Evolutionary conservation across 139 green algal species (phyloP), one percentile per base, ranked within the genome.

Genomic region (Closterium sp.): DNA sequence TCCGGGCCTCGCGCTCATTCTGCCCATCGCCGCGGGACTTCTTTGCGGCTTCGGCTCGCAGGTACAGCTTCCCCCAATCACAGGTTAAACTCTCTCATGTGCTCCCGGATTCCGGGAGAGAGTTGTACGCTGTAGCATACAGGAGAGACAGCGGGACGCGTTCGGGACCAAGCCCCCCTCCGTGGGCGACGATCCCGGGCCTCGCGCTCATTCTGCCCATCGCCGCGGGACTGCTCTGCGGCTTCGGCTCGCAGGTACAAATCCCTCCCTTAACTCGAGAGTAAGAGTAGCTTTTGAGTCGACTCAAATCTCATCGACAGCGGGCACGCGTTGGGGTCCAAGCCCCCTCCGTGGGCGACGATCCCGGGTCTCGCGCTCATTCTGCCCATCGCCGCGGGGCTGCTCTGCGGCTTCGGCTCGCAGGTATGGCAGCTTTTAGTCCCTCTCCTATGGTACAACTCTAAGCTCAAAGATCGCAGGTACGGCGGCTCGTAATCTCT

Each of bases 361-460:
- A 79, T 79, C 62, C n/a, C 62, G 62, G 62, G 62, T 4, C 62
- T 79, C 17, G 62, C 5, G 45, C 45, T 89, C 86, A 27, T 89
- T 34, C 86, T 50, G 10, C 45, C 79, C 13, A 38, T 91, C 50
- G 27, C 88, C 50, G 85, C 86, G 1, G 92, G 92, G 6, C n/a
- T 90, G 84, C 87, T 94, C 38, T 89, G 92, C 31, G 92, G 92
- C 86, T 28, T 84, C 31, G 92, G 92, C 17, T 85, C 89, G 10
- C 27, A 89, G 62, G n/a, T 85, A 70, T 22, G 92, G 92, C n/a
- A n/a, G n/a, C n/a, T n/a, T n/a, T n/a, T n/a, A n/a, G n/a, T n/a
- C n/a, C n/a, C n/a, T n/a, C n/a, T n/a, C n/a, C n/a, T n/a, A n/a
- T n/a, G n/a, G n/a, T n/a, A n/a, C n/a, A n/a, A n/a, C n/a, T n/a